A percentile compares a stretch with the other conserved stretches of the same genome.
These are phyloP conservation scores for Breviolum minutum DNA, from an alignment of 73 alveolate species.

Conservation along the genomic window DNA sequence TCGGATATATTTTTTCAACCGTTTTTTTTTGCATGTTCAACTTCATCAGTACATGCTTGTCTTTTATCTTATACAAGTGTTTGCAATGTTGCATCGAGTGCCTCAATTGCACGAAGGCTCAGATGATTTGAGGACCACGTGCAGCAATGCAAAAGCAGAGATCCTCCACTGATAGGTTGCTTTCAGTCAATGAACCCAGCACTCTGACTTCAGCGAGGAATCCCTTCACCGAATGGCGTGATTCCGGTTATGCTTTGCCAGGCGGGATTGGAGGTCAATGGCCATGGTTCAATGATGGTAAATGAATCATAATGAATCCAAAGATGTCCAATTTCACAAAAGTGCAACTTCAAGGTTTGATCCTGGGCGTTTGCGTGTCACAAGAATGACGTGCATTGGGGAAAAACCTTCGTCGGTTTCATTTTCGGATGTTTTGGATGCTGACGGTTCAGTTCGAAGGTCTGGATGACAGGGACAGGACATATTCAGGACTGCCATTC, in stretches of 20 bases:
- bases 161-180: too few species aligned
- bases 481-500: background rate
- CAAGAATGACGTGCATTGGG: background rate
- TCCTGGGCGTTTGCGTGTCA: too few species aligned
- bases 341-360: too few species aligned
- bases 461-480: background rate
- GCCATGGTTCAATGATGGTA: too few species aligned
- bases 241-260: slow-evolving; percentile 66
- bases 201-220: slow-evolving; percentile 6
- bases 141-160: too few species aligned
- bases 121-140: slow-evolving; percentile 27
- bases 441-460: background rate
- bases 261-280: too few species aligned
- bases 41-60: too few species aligned
- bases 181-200: too few species aligned
- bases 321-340: too few species aligned
- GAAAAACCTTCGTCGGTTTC: background rate
- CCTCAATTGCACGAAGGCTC: slow-evolving; percentile 24
- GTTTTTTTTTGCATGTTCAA: background rate
- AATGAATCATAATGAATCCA: too few species aligned
- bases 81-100: background rate
- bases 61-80: background rate
- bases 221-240: slow-evolving; percentile 83
- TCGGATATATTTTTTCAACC: background rate
- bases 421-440: too few species aligned